These are phyloP conservation scores for Backusella westeae DNA, from an alignment of 192 early-diverging fungal species.

Conservation along the genomic window DNA sequence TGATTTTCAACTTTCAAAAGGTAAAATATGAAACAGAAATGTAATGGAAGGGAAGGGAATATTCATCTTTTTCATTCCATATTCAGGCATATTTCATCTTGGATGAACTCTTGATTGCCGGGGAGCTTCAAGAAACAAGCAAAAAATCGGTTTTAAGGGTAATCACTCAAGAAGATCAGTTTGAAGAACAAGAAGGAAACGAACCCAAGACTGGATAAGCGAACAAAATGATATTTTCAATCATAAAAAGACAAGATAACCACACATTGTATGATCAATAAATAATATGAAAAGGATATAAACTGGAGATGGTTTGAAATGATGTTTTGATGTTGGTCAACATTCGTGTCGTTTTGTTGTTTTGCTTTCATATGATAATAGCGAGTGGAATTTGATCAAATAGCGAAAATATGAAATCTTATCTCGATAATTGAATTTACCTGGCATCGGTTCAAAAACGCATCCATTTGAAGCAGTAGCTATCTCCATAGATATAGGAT, in stretches of 20 bases:
- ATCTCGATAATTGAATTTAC: too few species aligned
- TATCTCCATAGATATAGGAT: too few species aligned
- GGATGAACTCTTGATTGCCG: slow-evolving; percentile 86
- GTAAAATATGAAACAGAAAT: slow-evolving; percentile 13
- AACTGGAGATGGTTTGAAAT: background rate
- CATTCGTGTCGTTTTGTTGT: too few species aligned
- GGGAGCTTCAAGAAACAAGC: slow-evolving; percentile 94
- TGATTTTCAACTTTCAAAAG: slow-evolving; percentile 98
- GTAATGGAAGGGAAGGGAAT: background rate
- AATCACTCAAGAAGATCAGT: slow-evolving; percentile 72
- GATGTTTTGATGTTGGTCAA: too few species aligned
- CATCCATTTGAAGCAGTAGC: too few species aligned
- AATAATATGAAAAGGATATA: background rate
- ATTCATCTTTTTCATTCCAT: background rate
- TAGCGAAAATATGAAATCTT: too few species aligned
- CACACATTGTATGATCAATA: background rate
- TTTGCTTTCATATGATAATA: too few species aligned
- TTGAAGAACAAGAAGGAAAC: slow-evolving; percentile 71
- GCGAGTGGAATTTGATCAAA: too few species aligned
- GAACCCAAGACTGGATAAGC: slow-evolving; percentile 60
- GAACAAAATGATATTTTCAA: background rate
- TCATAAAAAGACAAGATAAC: background rate
- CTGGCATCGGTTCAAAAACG: too few species aligned
- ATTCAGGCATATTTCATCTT: slow-evolving; percentile 76
- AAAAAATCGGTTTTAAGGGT: slow-evolving; percentile 76